Evolutionary conservation across 208 protist species (phyloP).

Genomic region (Trypanosoma platydactyli): DNA sequence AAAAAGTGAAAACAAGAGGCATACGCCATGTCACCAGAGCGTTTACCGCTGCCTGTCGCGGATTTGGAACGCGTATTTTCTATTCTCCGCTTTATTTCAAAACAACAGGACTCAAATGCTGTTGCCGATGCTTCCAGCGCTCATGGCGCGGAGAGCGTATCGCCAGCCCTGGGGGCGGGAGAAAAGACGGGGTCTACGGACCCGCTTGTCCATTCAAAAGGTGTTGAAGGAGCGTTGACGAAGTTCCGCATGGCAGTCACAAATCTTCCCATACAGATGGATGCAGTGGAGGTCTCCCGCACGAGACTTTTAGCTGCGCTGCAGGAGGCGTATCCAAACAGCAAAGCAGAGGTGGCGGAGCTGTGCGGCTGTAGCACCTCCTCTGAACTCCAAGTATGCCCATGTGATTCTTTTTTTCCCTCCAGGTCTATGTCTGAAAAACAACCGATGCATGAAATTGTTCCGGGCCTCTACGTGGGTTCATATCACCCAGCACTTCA

Average conservation of each 20-base stretch:
- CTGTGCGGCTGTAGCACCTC: slow-evolving; percentile 7
- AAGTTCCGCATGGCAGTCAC: slow-evolving; percentile 61
- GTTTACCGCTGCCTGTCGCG: slow-evolving; percentile 4
- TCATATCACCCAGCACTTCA: slow-evolving; percentile 64
- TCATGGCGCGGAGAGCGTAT: neutral
- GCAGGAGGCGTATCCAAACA: slow-evolving; percentile 16
- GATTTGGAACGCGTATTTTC: slow-evolving; percentile 58
- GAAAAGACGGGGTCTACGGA: slow-evolving; percentile 24
- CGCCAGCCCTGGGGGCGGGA: slow-evolving; percentile 6
- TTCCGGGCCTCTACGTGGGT: slow-evolving; percentile 79
- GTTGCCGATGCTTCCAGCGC: neutral
- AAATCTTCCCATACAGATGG: slow-evolving; percentile 42
- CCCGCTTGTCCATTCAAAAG: slow-evolving; percentile 29
- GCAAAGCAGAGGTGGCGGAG: slow-evolving; percentile 10
- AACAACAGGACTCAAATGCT: slow-evolving; percentile 1
- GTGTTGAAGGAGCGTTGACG: slow-evolving; percentile 40
- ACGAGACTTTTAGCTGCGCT: slow-evolving; percentile 28
- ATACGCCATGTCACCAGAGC: neutral
- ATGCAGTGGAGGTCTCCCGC: slow-evolving; percentile 23
- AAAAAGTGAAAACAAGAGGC: too few relatives aligned
- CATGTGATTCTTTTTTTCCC: slow-evolving; percentile 24
- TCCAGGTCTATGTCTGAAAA: slow-evolving; percentile 20
- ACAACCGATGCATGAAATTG: slow-evolving; percentile 74
- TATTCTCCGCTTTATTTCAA: slow-evolving; percentile 54
- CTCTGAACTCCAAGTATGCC: neutral